Percentiles rank a stretch among this genome's conserved stretches.
phyloP scores from a whole-genome alignment of 2,329 filamentous ascomycete species.

The Arthrobotrys sphaeroides region DNA sequence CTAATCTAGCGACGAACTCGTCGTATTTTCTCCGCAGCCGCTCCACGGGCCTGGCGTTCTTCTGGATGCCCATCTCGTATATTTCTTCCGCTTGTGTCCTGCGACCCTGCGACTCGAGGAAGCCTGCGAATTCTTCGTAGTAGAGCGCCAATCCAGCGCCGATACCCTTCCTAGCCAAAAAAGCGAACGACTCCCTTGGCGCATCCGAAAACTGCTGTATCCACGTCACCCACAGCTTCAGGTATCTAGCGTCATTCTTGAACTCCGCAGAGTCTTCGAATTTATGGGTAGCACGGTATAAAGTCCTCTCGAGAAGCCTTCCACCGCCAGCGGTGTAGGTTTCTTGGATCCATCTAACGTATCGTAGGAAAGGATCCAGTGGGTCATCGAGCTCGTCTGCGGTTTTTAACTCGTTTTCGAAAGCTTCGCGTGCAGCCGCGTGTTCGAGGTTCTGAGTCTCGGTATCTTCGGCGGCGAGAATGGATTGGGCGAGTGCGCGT shows the following conservation, averaged over 20 bases:
- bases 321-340: constrained; percentile 92
- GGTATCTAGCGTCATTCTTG: constrained; percentile 92
- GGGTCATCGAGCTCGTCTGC: constrained; percentile 89
- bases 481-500: constrained; percentile 74
- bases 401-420: constrained; percentile 80
- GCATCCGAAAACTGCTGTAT: constrained; percentile 91
- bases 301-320: constrained; percentile 87
- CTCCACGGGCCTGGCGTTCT: constrained; percentile 82
- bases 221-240: constrained; percentile 93
- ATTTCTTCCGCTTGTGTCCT: constrained; percentile 95
- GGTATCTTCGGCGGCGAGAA: constrained; percentile 40
- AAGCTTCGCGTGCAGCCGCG: constrained; percentile 55
- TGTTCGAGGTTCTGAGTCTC: constrained; percentile 73
- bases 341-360: constrained; percentile 95
- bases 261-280: constrained; percentile 88
- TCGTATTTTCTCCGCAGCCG: constrained; percentile 86
- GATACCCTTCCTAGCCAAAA: constrained; percentile 85
- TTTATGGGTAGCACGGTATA: constrained; percentile 90
- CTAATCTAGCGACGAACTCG: constrained; percentile 84
- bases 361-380: constrained; percentile 93
- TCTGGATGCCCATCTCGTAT: constrained; percentile 87
- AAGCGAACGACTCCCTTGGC: constrained; percentile 92
- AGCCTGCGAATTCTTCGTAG: constrained; percentile 95
- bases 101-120: constrained; percentile 83
- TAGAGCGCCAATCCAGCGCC: constrained; percentile 88